Evolutionary conservation across 768 basidiomycete species (phyloP), one percentile per base, ranked within the genome.

Genomic region (Naganishia kalamii): DNA sequence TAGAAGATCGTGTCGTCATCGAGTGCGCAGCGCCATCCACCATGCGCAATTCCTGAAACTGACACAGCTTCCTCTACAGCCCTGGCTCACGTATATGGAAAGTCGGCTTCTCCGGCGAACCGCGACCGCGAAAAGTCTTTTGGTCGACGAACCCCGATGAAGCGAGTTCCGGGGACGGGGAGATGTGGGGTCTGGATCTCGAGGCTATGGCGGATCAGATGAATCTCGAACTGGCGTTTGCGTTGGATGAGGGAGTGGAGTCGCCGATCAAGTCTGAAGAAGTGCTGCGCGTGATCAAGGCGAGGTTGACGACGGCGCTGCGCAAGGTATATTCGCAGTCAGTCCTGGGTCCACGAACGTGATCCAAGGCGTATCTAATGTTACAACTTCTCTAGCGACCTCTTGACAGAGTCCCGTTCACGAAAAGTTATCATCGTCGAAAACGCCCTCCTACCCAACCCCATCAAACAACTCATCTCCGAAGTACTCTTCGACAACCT

Each of bases 81-180:
- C 88, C 92, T 25, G 96, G 96, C 21, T 92, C 90, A 49, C 83
- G 87, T 60, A 84, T 92, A 66, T 98, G 94, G 93, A 96, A 93
- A 80, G 90, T 93, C 12, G 96, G 96, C 1, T 98, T 97, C 81
- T 93, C 92, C 72, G 94, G 94, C 15, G 96, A 99, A 80, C 86
- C 92, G 4, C 83, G 86, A 65, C 92, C 96, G 10, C 80, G 96
- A 71, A 88, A 91, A 63, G 87, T 92, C n/a, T 89, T 94, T 75
- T 84, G 83, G 70, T 48, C 72, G n/a, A 29, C 44, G 17, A 47
- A 66, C 29, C 51, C 29, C 30, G 32, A 49, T 2, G 48, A 49
- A 29, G 23, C 12, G 37, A 62, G 59, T 46, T 47, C 27, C 13
- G 62, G 66, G 30, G 63, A 59, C 32, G 50, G 59, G 0, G 74